Evolutionary conservation across 225 moss, liverwort and hornwort species (phyloP).

Genomic region (Lunularia cruciata): DNA sequence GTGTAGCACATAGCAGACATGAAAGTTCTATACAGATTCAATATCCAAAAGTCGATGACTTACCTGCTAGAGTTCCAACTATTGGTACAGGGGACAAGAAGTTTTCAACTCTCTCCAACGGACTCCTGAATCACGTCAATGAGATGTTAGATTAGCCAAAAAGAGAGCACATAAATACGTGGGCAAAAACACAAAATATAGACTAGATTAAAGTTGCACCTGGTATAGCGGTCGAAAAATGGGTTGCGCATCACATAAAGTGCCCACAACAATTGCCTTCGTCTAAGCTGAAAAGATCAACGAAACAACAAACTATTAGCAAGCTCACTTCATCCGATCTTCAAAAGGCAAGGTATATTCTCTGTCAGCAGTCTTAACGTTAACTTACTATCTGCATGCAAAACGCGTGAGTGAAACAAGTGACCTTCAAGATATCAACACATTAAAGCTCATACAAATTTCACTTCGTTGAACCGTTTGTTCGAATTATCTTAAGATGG

Average conservation of each 20-base stretch:
- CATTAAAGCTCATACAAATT: too few relatives aligned
- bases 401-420: neutral
- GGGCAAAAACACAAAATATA: neutral
- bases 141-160: too few relatives aligned
- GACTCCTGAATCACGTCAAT: slow-evolving; percentile 27
- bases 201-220: slow-evolving; percentile 46
- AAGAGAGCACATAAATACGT: too few relatives aligned
- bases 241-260: slow-evolving; percentile 89
- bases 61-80: slow-evolving; percentile 47
- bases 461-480: too few relatives aligned
- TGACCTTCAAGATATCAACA: neutral
- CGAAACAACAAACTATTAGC: neutral
- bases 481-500: too few relatives aligned
- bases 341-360: neutral
- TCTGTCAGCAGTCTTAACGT: too few relatives aligned
- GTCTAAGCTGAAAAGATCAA: slow-evolving; percentile 56
- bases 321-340: neutral
- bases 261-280: slow-evolving; percentile 80
- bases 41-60: neutral
- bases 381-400: too few relatives aligned
- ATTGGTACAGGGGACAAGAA: slow-evolving; percentile 37
- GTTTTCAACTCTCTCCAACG: slow-evolving; percentile 32
- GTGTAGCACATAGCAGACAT: neutral
- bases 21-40: neutral
- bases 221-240: slow-evolving; percentile 76